Percentiles rank a stretch among this genome's conserved stretches.
Evolutionary conservation across 352 stramenopile genomes (phyloP).

Genomic region (Globisporangium carolinianum): DNA sequence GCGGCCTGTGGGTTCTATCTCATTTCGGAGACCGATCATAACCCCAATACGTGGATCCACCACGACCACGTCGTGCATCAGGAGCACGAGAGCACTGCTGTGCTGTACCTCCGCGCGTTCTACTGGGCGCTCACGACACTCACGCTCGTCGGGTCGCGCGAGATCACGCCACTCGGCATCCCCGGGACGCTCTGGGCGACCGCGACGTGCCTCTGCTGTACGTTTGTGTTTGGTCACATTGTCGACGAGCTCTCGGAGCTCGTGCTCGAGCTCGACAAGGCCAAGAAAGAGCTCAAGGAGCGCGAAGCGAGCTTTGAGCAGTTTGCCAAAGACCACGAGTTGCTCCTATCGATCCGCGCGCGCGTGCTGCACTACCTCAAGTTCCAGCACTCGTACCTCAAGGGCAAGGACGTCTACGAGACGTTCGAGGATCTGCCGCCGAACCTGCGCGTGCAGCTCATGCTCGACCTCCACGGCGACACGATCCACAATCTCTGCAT

Average conservation of each 20-base stretch:
- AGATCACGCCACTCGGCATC: slow-evolving; percentile 60
- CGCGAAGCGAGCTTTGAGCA: slow-evolving; percentile 59
- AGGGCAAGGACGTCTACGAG: slow-evolving; percentile 60
- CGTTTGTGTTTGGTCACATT: slow-evolving; percentile 76
- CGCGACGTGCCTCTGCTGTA: slow-evolving; percentile 57
- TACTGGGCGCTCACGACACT: slow-evolving; percentile 79
- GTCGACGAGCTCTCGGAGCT: slow-evolving; percentile 71
- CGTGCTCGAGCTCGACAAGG: slow-evolving; percentile 68
- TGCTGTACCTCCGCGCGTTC: slow-evolving; percentile 64
- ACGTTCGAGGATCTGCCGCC: slow-evolving; percentile 68
- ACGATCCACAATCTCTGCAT: slow-evolving; percentile 50
- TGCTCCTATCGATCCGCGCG: slow-evolving; percentile 45
- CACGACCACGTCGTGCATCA: slow-evolving; percentile 68
- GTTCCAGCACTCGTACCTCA: slow-evolving; percentile 62
- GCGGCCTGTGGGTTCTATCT: slow-evolving; percentile 64
- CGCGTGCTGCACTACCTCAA: slow-evolving; percentile 64
- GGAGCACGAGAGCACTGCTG: slow-evolving; percentile 34
- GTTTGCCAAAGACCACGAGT: slow-evolving; percentile 58
- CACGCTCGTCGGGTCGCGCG: slow-evolving; percentile 57
- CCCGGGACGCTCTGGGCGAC: slow-evolving; percentile 59
- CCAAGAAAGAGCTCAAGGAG: slow-evolving; percentile 68
- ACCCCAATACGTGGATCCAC: slow-evolving; percentile 58
- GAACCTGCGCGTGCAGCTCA: slow-evolving; percentile 59
- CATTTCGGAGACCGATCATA: slow-evolving; percentile 56
- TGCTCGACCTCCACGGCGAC: slow-evolving; percentile 63